Evolutionary conservation across 768 basidiomycete genomes (phyloP).

Genomic region (Suillus fuscotomentosus): DNA sequence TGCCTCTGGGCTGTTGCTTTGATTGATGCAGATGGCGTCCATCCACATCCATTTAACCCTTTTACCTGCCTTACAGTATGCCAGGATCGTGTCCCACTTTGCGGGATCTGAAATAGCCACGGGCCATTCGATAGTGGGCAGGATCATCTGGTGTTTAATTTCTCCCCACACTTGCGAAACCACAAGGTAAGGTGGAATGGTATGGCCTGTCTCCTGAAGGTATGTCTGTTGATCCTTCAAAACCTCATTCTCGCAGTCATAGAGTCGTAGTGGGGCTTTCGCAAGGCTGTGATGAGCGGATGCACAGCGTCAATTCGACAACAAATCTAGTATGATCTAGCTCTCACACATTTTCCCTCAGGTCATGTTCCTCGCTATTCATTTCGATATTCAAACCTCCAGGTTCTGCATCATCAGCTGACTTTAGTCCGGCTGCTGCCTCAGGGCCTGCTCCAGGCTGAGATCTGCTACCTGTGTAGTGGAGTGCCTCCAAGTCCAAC

Average conservation of each 20-base stretch:
- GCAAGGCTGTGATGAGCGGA: background rate
- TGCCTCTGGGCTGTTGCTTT: background rate
- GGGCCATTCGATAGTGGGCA: background rate
- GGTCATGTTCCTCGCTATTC: background rate
- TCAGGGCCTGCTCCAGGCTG: background rate
- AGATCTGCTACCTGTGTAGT: background rate
- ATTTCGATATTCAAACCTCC: background rate
- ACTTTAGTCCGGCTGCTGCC: background rate
- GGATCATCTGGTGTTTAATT: background rate
- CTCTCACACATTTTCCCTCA: background rate
- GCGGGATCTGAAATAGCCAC: background rate
- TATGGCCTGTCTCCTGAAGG: background rate
- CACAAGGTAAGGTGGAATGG: background rate
- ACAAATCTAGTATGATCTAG: background rate
- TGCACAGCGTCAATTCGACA: background rate
- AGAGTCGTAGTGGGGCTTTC: background rate
- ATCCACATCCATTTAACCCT: background rate
- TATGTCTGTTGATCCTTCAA: background rate
- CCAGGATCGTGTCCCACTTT: background rate
- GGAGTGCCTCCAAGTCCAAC: background rate
- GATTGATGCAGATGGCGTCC: background rate
- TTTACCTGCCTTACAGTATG: background rate
- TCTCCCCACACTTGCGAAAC: background rate
- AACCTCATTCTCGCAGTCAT: background rate
- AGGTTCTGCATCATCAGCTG: background rate